phyloP scores from a whole-genome alignment of 164 flowering plant genomes.

The Umbilicus rupestris region DNA sequence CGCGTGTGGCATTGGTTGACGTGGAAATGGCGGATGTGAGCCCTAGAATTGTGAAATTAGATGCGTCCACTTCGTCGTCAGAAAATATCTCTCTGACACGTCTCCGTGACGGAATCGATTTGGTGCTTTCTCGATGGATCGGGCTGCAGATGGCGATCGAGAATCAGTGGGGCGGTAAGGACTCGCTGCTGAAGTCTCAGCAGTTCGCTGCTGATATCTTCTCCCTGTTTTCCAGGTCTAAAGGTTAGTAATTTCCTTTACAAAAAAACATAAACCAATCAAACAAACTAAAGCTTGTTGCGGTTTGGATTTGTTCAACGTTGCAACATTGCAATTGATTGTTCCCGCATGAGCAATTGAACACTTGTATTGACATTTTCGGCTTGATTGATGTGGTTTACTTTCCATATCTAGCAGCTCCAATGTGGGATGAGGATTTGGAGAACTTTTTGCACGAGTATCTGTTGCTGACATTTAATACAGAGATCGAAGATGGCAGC shows the following conservation, averaged over 20 bases:
- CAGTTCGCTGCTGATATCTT: constrained; percentile 25
- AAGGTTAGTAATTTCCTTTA: constrained; percentile 8
- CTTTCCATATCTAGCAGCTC: constrained; percentile 14
- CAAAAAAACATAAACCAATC: no score
- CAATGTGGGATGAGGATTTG: constrained; percentile 26
- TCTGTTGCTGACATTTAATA: constrained; percentile 37
- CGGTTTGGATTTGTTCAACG: neutral
- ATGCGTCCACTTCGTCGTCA: neutral
- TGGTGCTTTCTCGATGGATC: constrained; percentile 27
- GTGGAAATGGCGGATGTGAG: neutral
- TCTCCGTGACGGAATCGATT: constrained; percentile 18
- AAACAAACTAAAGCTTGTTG: no score
- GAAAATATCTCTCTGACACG: neutral
- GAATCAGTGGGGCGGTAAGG: constrained; percentile 37
- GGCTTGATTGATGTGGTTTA: neutral
- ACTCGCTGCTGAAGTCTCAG: constrained; percentile 24
- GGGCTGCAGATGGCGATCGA: constrained; percentile 38
- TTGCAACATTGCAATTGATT: no score
- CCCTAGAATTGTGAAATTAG: constrained; percentile 1
- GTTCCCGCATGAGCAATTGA: no score
- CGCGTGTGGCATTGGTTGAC: no score
- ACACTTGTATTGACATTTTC: neutral
- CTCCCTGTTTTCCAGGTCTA: constrained; percentile 29
- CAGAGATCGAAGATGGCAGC: constrained; percentile 53
- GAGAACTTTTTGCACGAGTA: constrained; percentile 37